Conservation (phyloP, 495 filamentous ascomycete genomes). For the Platismatia glauca region DNA sequence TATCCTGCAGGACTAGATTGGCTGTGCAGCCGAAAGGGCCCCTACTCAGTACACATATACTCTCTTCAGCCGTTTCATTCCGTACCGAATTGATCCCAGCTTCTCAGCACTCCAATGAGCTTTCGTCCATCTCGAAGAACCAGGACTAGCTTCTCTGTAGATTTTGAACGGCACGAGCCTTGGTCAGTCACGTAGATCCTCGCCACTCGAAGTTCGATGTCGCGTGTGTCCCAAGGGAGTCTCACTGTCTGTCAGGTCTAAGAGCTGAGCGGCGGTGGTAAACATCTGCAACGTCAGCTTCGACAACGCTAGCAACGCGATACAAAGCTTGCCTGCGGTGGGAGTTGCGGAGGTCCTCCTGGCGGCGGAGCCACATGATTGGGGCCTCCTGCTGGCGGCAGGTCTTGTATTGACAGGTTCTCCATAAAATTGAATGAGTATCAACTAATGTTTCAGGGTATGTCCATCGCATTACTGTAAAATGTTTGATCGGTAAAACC, state of each 20-base stretch:
- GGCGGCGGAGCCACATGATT: constrained; percentile 22
- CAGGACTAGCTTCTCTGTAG: constrained; percentile 81
- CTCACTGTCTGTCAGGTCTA: constrained; percentile 96
- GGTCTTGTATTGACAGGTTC: constrained; percentile 22
- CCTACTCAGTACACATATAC: background rate
- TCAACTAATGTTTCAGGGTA: background rate
- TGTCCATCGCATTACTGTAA: constrained; percentile 4
- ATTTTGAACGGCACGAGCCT: constrained; percentile 9
- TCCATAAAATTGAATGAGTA: constrained; percentile 16
- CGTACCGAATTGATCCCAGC: constrained; percentile 97
- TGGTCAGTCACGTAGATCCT: constrained; percentile 9
- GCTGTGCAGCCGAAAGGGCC: constrained; percentile 41
- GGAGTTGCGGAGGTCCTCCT: constrained; percentile 42
- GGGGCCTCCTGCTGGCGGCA: constrained; percentile 16
- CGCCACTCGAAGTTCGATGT: background rate
- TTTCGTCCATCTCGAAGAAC: constrained; percentile 88
- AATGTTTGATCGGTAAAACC: background rate
- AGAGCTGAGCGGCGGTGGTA: constrained; percentile 87
- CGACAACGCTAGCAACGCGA: constrained; percentile 30
- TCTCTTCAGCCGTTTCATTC: background rate
- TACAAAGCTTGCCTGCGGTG: constrained; percentile 28
- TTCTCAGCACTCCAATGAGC: constrained; percentile 81
- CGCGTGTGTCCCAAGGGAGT: constrained; percentile 6
- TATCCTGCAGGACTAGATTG: constrained; percentile 89
- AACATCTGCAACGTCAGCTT: constrained; percentile 82